phyloP scores from a whole-genome alignment of 1,284 basidiomycete species.

The Vanrija humicola region DNA sequence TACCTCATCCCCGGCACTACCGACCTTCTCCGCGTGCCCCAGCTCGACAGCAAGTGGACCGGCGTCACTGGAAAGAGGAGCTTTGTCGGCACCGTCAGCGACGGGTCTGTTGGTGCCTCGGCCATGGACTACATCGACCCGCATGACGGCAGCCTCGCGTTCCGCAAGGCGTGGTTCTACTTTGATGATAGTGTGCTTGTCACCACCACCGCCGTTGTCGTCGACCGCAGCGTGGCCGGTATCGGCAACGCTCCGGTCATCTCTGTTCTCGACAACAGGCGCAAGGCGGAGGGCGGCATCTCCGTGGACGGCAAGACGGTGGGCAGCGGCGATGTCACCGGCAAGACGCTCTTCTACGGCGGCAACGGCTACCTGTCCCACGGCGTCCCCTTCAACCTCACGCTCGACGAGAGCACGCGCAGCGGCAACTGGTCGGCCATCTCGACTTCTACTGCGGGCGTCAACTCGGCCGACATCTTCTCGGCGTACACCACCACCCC shows the following conservation, averaged over 20 bases:
- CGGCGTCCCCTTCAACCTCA: conserved; percentile 37
- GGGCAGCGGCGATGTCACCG: conserved; percentile 1
- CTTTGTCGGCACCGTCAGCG: conserved; percentile 63
- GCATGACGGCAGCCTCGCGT: conserved; percentile 55
- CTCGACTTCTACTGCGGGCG: conserved; percentile 58
- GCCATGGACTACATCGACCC: conserved; percentile 57
- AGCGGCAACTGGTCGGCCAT: conserved; percentile 62
- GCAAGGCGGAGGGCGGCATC: conserved; percentile 48
- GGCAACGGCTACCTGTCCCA: conserved; percentile 32
- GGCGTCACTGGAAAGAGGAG: conserved; percentile 52
- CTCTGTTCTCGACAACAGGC: conserved; percentile 62
- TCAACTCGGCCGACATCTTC: conserved; percentile 58
- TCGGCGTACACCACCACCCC: conserved; percentile 52
- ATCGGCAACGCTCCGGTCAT: conserved; percentile 53
- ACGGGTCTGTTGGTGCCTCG: conserved; percentile 56
- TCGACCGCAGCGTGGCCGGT: conserved; percentile 35
- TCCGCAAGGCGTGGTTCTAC: conserved; percentile 70
- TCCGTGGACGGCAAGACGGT: conserved; percentile 48
- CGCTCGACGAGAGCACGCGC: conserved; percentile 53
- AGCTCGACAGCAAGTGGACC: conserved; percentile 52
- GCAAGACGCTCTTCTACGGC: conserved; percentile 28
- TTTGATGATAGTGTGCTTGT: conserved; percentile 61
- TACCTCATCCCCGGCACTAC: conserved; percentile 66
- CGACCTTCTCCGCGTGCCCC: conserved; percentile 56
- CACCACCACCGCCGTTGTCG: conserved; percentile 55